Evolutionary conservation across 1,284 basidiomycete genomes (phyloP).

Genomic region (Ustilago trichophora): DNA sequence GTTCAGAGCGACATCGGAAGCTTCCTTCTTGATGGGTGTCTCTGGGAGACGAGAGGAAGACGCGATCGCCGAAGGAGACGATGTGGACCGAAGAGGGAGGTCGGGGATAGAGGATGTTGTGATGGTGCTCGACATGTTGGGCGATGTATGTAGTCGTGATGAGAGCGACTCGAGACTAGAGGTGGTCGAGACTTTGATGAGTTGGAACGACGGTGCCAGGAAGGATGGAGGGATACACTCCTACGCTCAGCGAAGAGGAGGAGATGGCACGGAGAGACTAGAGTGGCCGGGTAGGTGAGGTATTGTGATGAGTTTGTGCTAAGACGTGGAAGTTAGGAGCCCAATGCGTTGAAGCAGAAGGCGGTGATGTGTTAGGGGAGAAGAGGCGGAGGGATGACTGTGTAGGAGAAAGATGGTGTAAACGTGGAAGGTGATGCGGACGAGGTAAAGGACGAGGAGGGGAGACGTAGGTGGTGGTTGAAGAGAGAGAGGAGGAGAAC

Average conservation of each 20-base stretch:
- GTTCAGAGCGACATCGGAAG: background rate
- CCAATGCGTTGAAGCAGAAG: conserved; percentile 36
- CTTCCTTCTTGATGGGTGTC: conserved; percentile 32
- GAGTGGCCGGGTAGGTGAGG: too few species aligned
- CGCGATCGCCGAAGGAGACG: conserved; percentile 11
- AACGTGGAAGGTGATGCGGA: conserved; percentile 21
- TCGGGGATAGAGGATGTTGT: conserved; percentile 8
- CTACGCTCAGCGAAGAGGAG: conserved; percentile 46
- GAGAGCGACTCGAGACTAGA: too few species aligned
- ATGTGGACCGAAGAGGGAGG: conserved; percentile 7
- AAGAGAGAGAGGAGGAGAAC: conserved; percentile 1
- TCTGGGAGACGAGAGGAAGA: conserved; percentile 31
- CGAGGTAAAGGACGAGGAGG: background rate
- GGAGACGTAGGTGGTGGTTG: conserved; percentile 17
- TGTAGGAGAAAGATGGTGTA: background rate
- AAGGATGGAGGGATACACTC: conserved; percentile 8
- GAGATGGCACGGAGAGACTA: conserved; percentile 11
- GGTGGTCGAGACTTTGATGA: conserved; percentile 1
- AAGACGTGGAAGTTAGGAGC: conserved; percentile 10
- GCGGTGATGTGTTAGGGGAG: background rate
- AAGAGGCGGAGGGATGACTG: background rate
- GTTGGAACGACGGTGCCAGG: background rate
- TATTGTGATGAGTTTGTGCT: background rate
- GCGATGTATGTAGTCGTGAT: conserved; percentile 11
- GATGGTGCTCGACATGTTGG: conserved; percentile 26